These are phyloP conservation scores for Trichophyton mentagrophytes DNA, from an alignment of 2,329 filamentous ascomycete genomes.

Conservation along the genomic window DNA sequence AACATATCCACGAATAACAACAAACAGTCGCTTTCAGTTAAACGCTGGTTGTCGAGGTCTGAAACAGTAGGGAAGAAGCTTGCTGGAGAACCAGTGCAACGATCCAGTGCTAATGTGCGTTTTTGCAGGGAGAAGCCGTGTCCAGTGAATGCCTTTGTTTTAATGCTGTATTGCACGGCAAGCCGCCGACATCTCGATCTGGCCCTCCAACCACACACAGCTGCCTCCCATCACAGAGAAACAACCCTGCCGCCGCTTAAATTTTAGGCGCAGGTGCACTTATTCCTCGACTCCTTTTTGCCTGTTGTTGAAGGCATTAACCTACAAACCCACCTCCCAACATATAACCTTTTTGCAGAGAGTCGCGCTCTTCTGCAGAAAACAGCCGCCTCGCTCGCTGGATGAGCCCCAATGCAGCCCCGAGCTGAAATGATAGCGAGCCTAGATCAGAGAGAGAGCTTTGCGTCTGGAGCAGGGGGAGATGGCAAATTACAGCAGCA, in stretches of 20 bases:
- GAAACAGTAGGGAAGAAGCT: background rate
- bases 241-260: slow-evolving; percentile 3
- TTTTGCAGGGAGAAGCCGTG: slow-evolving; percentile 1
- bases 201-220: background rate
- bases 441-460: slow-evolving; percentile 18
- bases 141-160: slow-evolving; percentile 4
- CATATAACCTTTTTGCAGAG: background rate
- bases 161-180: background rate
- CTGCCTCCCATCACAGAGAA: background rate
- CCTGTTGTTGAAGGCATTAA: background rate
- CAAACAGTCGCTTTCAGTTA: background rate
- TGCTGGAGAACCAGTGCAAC: background rate
- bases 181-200: background rate
- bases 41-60: background rate
- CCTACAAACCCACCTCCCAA: background rate
- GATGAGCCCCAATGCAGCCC: slow-evolving; percentile 18
- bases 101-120: background rate
- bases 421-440: slow-evolving; percentile 19
- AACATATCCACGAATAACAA: background rate
- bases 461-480: slow-evolving; percentile 17
- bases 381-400: background rate
- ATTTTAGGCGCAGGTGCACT: background rate
- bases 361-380: background rate
- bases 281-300: background rate
- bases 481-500: slow-evolving; percentile 25